Evolutionary conservation across 192 early-diverging fungal genomes (phyloP).

Genomic region (Umbelopsis ramanniana): DNA sequence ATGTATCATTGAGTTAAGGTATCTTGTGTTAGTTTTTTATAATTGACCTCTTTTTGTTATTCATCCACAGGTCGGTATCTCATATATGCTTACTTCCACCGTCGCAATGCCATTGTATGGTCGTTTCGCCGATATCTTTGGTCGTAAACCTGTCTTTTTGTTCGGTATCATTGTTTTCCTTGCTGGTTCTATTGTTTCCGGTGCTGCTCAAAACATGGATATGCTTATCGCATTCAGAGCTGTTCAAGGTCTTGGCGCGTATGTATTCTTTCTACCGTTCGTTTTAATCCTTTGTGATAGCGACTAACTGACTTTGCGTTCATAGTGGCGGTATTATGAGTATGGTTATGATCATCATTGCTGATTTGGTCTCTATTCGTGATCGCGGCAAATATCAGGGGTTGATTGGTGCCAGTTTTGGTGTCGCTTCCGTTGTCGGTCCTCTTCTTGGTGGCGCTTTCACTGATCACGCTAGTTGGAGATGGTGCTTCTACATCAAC

Average conservation of each 20-base stretch:
- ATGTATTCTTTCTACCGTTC: constrained; percentile 30
- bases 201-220: constrained; percentile 49
- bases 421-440: constrained; percentile 55
- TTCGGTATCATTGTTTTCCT: constrained; percentile 66
- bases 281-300: not conserved
- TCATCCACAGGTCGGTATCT: constrained; percentile 64
- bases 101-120: constrained; percentile 79
- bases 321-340: constrained; percentile 43
- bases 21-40: not conserved
- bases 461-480: constrained; percentile 60
- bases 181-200: constrained; percentile 70
- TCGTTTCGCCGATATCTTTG: constrained; percentile 77
- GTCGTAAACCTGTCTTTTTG: constrained; percentile 70
- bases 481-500: constrained; percentile 66
- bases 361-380: constrained; percentile 63
- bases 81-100: constrained; percentile 69
- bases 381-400: constrained; percentile 72
- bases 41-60: not conserved
- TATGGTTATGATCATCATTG: constrained; percentile 68
- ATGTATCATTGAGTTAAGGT: not conserved
- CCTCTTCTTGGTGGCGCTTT: constrained; percentile 65
- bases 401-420: constrained; percentile 56
- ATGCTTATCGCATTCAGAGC: constrained; percentile 72
- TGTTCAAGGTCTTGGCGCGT: constrained; percentile 73
- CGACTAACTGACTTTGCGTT: not conserved